Evolutionary conservation across 345 rosid species (phyloP), one percentile per base, ranked within the genome.

Genomic region (Alliaria petiolata): DNA sequence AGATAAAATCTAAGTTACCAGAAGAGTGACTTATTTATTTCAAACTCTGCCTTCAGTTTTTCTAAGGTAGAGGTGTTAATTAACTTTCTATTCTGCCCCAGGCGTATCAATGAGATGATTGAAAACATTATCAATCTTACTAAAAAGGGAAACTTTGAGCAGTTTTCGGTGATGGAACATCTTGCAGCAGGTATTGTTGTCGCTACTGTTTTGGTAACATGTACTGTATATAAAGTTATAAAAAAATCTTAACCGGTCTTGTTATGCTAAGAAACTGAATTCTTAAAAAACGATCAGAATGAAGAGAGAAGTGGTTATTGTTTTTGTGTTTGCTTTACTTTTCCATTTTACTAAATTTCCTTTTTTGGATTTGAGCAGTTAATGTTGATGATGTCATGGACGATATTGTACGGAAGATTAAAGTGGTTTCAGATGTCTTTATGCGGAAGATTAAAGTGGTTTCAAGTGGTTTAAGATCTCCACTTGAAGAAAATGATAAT

Each of bases 311-410:
- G 17, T 44, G 62, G 26, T n/a, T 22, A 13, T 60, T 67, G 47
- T 34, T 67, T 43, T 6, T 62, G 25, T 62, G 39, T 30, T 74
- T 72, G 28, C 25, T 81, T 55, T 63, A 34, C 38, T 62, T 55
- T 36, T 62, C 63, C 49, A 34, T 62, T 56, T 22, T 30, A 36
- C 42, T 57, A 45, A 34, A 28, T 42, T 39, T 12, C 15, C 7
- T 31, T 44, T 70, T 16, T 44, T 59, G 70, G n/a, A 55, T 43
- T 65, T 55, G 76, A 59, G 66, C 89, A 95, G 98, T 95, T 65
- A 90, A 92, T 78, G 98, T 95, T 68, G 99, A 95, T 76, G 99
- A 90, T 90, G 98, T 97, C 9, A 81, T 90, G 79, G 99, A 92
- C 59, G 99, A 95, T 80, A 83, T 95, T 70, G 88, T 92, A 67